A percentile compares a stretch with the other conserved stretches of the same genome.
phyloP scores from a whole-genome alignment of 2,329 filamentous ascomycete species.

The Drechslerella stenobrocha region DNA sequence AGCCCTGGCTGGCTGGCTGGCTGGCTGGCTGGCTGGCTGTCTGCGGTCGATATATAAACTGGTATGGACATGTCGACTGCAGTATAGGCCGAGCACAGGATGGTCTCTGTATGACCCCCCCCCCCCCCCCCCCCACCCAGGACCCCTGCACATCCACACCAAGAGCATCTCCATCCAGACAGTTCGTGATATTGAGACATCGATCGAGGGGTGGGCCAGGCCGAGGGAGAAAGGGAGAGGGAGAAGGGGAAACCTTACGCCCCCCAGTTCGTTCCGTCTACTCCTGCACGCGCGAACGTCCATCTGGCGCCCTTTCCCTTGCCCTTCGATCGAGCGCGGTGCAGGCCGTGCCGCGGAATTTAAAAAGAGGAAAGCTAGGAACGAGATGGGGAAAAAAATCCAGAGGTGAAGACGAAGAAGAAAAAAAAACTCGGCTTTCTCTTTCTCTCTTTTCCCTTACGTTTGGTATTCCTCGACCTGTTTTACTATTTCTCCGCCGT shows the following conservation, averaged over 20 bases:
- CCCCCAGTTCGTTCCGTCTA: background rate
- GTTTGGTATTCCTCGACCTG: background rate
- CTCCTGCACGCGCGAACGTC: background rate
- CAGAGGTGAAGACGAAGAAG: background rate
- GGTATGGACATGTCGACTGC: background rate
- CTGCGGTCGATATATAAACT: background rate
- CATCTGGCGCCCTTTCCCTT: conserved; percentile 9
- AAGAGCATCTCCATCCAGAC: conserved; percentile 14
- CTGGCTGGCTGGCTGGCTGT: conserved; percentile 12
- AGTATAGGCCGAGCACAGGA: conserved; percentile 12
- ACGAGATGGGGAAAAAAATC: background rate
- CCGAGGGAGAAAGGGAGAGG: background rate
- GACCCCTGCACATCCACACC: conserved; percentile 38
- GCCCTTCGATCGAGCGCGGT: conserved; percentile 10
- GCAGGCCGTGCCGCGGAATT: conserved; percentile 7
- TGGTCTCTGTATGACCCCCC: conserved; percentile 33
- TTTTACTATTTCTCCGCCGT: conserved; percentile 1
- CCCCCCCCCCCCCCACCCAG: conserved; percentile 29
- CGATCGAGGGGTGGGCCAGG: conserved; percentile 1
- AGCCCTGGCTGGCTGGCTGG: conserved; percentile 11
- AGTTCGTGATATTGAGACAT: conserved; percentile 10
- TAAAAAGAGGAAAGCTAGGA: conserved; percentile 10
- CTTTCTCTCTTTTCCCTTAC: background rate
- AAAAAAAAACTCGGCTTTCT: conserved; percentile 5
- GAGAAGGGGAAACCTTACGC: conserved; percentile 3